Conservation (phyloP, 2,329 filamentous ascomycete species). For the Cadophora malorum region DNA sequence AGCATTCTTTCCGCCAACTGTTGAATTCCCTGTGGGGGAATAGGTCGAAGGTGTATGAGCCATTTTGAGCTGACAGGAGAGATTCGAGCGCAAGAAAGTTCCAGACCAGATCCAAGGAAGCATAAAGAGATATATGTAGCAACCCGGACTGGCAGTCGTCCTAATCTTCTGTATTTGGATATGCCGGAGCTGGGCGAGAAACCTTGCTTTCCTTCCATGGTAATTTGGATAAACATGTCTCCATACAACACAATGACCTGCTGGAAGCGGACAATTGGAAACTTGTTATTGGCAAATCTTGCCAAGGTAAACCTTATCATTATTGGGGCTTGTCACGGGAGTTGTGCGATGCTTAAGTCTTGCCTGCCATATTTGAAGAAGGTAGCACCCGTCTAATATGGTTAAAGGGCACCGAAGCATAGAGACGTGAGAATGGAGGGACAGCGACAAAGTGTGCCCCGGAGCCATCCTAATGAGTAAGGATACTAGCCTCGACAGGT, state of each 20-base stretch:
- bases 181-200: background rate
- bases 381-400: constrained; percentile 4
- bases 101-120: background rate
- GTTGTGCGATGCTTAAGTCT: constrained; percentile 6
- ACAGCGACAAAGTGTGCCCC: background rate
- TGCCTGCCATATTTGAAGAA: constrained; percentile 1
- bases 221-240: constrained; percentile 11
- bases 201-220: background rate
- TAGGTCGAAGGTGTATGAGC: constrained; percentile 24
- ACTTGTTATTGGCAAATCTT: background rate
- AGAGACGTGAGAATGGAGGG: background rate
- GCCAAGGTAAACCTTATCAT: constrained; percentile 12
- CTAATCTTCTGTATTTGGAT: constrained; percentile 6
- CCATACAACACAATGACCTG: background rate
- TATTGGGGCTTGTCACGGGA: background rate
- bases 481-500: background rate
- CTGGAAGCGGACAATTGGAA: background rate
- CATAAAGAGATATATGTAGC: background rate
- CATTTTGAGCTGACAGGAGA: background rate
- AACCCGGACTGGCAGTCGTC: background rate
- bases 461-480: background rate
- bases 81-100: background rate
- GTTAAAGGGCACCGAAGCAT: background rate
- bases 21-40: background rate
- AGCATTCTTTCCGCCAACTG: constrained; percentile 23